These are phyloP conservation scores for Mucor plumbeus DNA, from an alignment of 371 early-diverging fungal species.

Conservation along the genomic window DNA sequence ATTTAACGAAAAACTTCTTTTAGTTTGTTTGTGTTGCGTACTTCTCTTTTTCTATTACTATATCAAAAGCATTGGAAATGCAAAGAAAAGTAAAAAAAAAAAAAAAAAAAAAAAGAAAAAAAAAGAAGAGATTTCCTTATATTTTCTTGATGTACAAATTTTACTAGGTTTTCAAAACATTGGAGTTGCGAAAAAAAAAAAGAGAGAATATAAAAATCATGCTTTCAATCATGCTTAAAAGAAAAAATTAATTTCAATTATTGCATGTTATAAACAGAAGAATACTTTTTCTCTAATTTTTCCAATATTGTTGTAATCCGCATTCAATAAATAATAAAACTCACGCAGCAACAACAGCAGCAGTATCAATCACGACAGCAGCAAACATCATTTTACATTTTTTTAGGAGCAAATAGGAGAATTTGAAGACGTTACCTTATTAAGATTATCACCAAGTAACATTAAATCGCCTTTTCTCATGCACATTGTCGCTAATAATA, in stretches of 20 bases:
- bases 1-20: too few species aligned
- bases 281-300: background rate
- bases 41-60: too few species aligned
- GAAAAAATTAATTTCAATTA: background rate
- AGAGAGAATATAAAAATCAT: background rate
- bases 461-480: slow-evolving; percentile 27
- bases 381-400: background rate
- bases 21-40: too few species aligned
- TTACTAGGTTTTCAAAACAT: background rate
- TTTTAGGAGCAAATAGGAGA: slow-evolving; percentile 5
- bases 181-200: background rate
- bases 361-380: background rate
- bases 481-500: slow-evolving; percentile 26
- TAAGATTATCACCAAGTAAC: slow-evolving; percentile 17
- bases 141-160: too few species aligned
- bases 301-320: background rate
- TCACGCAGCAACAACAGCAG: background rate
- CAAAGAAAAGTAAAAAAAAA: background rate
- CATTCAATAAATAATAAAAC: background rate
- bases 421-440: slow-evolving; percentile 29
- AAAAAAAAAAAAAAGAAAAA: background rate
- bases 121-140: background rate
- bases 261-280: background rate
- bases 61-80: too few species aligned
- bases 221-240: background rate